Evolutionary conservation across 148 eudicot species (phyloP), one percentile per base, ranked within the genome.

Genomic region (Beta vulgaris): DNA sequence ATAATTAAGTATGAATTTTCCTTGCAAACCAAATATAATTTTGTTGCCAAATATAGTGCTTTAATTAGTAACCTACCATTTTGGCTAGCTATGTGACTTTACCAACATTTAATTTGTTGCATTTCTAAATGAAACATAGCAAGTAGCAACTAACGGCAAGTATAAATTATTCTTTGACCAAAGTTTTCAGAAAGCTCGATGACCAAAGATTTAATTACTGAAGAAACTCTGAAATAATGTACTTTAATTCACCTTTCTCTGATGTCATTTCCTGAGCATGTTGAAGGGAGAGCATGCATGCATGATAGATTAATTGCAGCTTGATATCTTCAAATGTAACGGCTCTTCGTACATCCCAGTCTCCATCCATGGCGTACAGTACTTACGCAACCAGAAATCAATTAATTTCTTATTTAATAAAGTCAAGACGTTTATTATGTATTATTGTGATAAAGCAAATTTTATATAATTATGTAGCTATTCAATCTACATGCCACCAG

Each of bases 401-500:
- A 18, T 0, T 16, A 32, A 32, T 39, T 39, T 3, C 28, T 66
- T n/a, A n/a, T 48, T 49, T 21, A 48, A 16, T 49, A 48, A 69
- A 46, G 73, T 69, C 73, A 32, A 69, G 18, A 23, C 4, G 16
- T 21, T 46, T 46, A 48, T 32, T 59, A 9, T 10, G 19, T 51
- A 49, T 1, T n/a, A 49, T 25, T 11, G 46, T 42, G 18, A 8
- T 72, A 29, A n/a, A 9, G 54, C 16, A 43, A 59, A 40, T 28
- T 59, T 28, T 60, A 23, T 31, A 54, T 7, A 23, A 32, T 1
- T 35, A 34, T 68, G 37, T 73, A 43, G 73, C 61, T 58, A 58
- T 79, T 58, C 51, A 72, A 36, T 73, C 82, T 43, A 79, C 74
- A 67, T 68, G 69, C 26, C 51, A 72, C 64, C 77, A 73, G 37